Evolutionary conservation across 805 yeast species (phyloP).

Genomic region (Candida fluviatilis): DNA sequence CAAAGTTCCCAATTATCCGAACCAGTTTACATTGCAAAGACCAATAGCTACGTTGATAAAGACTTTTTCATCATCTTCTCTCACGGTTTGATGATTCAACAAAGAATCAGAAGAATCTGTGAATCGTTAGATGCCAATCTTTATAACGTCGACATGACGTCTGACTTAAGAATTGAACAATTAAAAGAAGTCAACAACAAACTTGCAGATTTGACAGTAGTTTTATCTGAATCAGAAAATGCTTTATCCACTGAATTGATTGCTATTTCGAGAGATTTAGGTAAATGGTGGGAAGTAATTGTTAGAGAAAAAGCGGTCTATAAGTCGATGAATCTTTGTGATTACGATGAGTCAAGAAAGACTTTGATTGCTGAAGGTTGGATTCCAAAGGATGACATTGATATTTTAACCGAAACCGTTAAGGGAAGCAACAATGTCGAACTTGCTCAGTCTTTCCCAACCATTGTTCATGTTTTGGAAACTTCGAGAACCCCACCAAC

Average conservation of each 20-base stretch:
- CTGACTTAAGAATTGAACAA: conserved; percentile 27
- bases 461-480: conserved; percentile 55
- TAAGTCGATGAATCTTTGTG: conserved; percentile 71
- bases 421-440: conserved; percentile 48
- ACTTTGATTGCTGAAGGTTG: conserved; percentile 95
- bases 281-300: conserved; percentile 58
- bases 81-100: conserved; percentile 75
- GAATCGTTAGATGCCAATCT: conserved; percentile 86
- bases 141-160: conserved; percentile 49
- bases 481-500: conserved; percentile 72
- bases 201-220: conserved; percentile 31
- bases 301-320: conserved; percentile 83
- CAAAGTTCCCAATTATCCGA: conserved; percentile 70
- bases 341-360: conserved; percentile 77
- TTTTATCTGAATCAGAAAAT: conserved; percentile 40
- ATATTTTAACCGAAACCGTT: conserved; percentile 60
- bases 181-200: conserved; percentile 21
- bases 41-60: conserved; percentile 59
- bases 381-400: conserved; percentile 80
- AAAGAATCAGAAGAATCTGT: conserved; percentile 74
- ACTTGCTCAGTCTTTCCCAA: conserved; percentile 27
- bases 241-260: conserved; percentile 75
- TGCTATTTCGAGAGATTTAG: conserved; percentile 70
- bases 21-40: conserved; percentile 58
- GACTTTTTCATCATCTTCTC: conserved; percentile 86